These are phyloP conservation scores for Mimosa pudica DNA, from an alignment of 306 rosid species.

Conservation along the genomic window DNA sequence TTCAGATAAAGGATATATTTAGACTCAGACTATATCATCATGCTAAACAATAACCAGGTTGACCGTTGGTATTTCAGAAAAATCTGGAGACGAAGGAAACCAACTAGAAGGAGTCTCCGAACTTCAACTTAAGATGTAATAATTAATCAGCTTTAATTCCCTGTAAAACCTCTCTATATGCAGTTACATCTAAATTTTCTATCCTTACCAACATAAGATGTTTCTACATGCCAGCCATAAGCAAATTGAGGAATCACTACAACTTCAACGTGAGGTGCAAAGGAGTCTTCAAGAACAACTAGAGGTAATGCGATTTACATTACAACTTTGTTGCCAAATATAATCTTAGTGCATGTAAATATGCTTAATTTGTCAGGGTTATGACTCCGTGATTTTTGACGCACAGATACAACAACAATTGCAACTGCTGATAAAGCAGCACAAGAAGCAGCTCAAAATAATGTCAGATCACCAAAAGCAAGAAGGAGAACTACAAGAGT, in stretches of 20 bases:
- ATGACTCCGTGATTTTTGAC: not conserved
- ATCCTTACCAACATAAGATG: not conserved
- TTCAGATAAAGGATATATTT: not conserved
- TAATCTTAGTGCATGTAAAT: not conserved
- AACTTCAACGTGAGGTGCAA: constrained; percentile 45
- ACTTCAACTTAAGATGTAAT: constrained; percentile 49
- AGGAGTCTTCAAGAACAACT: constrained; percentile 45
- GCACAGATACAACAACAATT: constrained; percentile 46
- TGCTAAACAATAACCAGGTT: constrained; percentile 9
- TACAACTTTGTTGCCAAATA: not conserved
- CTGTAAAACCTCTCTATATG: not conserved
- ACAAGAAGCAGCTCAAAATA: constrained; percentile 38
- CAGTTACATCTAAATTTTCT: not conserved
- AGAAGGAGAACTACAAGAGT: constrained; percentile 13
- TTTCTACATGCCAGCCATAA: constrained; percentile 32
- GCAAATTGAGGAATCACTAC: constrained; percentile 48
- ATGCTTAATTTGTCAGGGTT: not conserved
- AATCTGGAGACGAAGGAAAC: constrained; percentile 30
- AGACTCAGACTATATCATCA: not conserved
- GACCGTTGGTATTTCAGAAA: constrained; percentile 37
- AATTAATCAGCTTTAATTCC: not conserved
- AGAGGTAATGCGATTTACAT: constrained; percentile 32
- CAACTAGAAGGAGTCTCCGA: constrained; percentile 34
- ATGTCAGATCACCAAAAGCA: constrained; percentile 35
- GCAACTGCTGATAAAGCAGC: constrained; percentile 40